Evolutionary conservation across 2,329 filamentous ascomycete genomes (phyloP).

Genomic region (Penicillium sp.): DNA sequence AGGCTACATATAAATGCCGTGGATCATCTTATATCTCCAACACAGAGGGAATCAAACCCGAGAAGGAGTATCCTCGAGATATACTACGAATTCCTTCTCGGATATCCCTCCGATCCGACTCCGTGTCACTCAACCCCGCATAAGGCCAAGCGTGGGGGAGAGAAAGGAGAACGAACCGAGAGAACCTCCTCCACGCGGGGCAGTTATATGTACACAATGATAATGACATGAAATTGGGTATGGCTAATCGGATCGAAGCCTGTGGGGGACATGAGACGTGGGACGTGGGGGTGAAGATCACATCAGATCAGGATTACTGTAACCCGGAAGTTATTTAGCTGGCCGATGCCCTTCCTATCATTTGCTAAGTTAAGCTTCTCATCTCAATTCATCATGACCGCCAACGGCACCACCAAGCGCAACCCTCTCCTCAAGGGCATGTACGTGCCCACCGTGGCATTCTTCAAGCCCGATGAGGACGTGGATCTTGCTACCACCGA

Average conservation of each 20-base stretch:
- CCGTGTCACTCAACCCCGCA: not conserved
- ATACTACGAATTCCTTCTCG: not conserved
- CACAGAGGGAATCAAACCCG: not conserved
- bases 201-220: not conserved
- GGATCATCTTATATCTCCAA: too few relatives aligned
- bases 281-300: slow-evolving; percentile 17
- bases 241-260: slow-evolving; percentile 9
- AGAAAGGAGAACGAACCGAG: not conserved
- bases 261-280: too few relatives aligned
- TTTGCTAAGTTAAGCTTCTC: not conserved
- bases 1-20: too few relatives aligned
- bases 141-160: slow-evolving; percentile 4
- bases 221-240: not conserved
- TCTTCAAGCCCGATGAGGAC: slow-evolving; percentile 64
- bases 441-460: slow-evolving; percentile 69
- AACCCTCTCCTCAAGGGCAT: slow-evolving; percentile 48
- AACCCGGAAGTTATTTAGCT: slow-evolving; percentile 14
- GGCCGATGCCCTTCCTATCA: not conserved
- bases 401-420: slow-evolving; percentile 17
- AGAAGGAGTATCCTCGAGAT: not conserved
- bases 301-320: not conserved
- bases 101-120: not conserved
- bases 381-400: slow-evolving; percentile 18
- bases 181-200: not conserved
- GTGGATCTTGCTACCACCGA: slow-evolving; percentile 60